phyloP scores from a whole-genome alignment of 306 rosid species.

The Calophaca sinica region DNA sequence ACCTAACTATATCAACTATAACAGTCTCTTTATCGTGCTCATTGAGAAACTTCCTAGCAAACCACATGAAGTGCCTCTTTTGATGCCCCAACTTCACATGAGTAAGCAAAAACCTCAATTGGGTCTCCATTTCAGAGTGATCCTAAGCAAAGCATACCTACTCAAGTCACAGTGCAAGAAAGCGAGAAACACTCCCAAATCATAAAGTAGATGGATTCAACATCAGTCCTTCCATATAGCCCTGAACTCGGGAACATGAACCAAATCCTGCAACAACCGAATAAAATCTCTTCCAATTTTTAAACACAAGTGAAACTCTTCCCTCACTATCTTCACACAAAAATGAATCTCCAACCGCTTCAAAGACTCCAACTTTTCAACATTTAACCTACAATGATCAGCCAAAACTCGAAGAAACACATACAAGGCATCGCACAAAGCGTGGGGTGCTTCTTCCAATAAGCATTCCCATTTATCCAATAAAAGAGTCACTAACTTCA shows the following conservation, averaged over 20 bases:
- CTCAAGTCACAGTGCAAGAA: conserved; percentile 63
- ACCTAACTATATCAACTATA: conserved; percentile 73
- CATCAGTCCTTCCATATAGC: conserved; percentile 70
- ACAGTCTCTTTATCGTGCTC: conserved; percentile 65
- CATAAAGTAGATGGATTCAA: conserved; percentile 53
- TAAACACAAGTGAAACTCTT: conserved; percentile 71
- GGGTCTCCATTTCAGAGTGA: conserved; percentile 78
- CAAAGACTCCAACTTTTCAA: conserved; percentile 57
- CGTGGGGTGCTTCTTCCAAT: conserved; percentile 60
- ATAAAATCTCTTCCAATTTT: conserved; percentile 83
- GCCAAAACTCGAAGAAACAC: conserved; percentile 71
- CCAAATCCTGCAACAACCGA: conserved; percentile 74
- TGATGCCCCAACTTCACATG: conserved; percentile 76
- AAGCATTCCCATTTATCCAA: conserved; percentile 57
- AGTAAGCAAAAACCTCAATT: conserved; percentile 72
- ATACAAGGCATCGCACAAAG: conserved; percentile 68
- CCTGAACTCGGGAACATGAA: conserved; percentile 68
- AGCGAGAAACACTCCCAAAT: conserved; percentile 65
- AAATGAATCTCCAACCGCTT: conserved; percentile 68
- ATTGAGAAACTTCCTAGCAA: conserved; percentile 63
- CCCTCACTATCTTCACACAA: conserved; percentile 69
- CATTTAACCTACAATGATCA: conserved; percentile 59
- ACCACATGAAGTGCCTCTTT: conserved; percentile 79
- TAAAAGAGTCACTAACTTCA: conserved; percentile 60
- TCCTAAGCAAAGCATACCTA: conserved; percentile 63